phyloP scores from a whole-genome alignment of 805 yeast genomes.

The Starmerella powellii region DNA sequence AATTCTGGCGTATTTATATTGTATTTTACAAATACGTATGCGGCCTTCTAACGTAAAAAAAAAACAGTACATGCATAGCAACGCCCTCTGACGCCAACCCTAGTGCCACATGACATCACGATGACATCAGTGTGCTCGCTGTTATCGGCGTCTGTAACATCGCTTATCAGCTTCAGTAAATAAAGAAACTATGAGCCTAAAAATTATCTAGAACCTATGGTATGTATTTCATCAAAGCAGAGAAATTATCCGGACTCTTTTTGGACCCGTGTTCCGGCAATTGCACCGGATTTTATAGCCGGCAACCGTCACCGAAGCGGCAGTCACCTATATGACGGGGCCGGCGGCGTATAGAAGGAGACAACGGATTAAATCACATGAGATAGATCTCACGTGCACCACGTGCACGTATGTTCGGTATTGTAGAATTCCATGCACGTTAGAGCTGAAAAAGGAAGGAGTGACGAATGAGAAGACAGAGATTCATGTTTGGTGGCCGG shows the following conservation, averaged over 20 bases:
- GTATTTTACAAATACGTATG: background rate
- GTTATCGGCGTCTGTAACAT: background rate
- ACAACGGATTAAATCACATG: too few species aligned
- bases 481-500: background rate
- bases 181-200: too few species aligned
- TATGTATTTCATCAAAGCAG: too few species aligned
- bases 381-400: background rate
- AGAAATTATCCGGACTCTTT: too few species aligned
- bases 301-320: too few species aligned
- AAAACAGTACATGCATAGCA: background rate
- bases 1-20: slow-evolving; percentile 2
- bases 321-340: too few species aligned
- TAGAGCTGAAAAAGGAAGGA: background rate
- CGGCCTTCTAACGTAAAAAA: background rate
- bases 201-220: too few species aligned
- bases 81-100: background rate
- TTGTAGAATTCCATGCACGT: background rate
- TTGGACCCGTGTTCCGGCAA: too few species aligned
- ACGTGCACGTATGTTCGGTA: background rate
- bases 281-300: too few species aligned
- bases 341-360: too few species aligned
- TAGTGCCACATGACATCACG: background rate
- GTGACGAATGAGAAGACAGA: background rate
- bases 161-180: slow-evolving; percentile 4
- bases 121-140: slow-evolving; percentile 1